phyloP scores from a whole-genome alignment of 257 asterid genomes.

The Marsdenia floribunda region DNA sequence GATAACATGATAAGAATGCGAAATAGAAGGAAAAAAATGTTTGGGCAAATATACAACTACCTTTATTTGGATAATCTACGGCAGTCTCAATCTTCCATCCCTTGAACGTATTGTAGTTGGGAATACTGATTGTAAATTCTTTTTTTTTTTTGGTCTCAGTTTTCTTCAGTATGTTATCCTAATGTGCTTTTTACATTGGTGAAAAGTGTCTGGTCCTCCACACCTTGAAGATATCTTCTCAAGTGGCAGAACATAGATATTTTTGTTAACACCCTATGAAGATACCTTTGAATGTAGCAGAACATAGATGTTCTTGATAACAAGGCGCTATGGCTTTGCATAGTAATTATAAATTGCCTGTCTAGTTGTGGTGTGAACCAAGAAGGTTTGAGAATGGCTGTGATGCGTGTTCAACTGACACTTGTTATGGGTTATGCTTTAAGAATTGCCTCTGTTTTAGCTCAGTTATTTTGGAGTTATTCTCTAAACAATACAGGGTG shows the following conservation, averaged over 20 bases:
- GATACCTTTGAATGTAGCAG: background rate
- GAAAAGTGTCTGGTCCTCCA: background rate
- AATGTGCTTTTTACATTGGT: background rate
- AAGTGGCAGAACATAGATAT: background rate
- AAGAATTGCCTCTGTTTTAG: background rate
- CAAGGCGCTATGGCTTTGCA: background rate
- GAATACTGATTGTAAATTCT: too few relatives aligned
- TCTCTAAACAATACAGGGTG: background rate
- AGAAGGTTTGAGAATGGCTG: background rate
- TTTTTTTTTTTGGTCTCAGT: too few relatives aligned
- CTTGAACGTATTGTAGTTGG: background rate
- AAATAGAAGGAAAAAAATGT: background rate
- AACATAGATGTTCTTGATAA: background rate
- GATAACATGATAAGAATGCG: background rate
- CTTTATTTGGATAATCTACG: background rate
- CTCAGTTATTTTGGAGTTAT: background rate
- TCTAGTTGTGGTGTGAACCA: background rate
- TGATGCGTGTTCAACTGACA: background rate
- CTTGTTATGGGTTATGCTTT: too few relatives aligned
- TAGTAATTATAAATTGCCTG: background rate
- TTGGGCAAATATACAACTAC: background rate
- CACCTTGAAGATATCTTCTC: background rate
- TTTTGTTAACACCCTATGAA: background rate
- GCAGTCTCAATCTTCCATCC: background rate
- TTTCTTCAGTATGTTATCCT: background rate